A percentile compares a stretch with the other conserved stretches of the same genome.
Conservation (phyloP, 192 early-diverging fungal genomes). For the Dimargaris verticillata region DNA sequence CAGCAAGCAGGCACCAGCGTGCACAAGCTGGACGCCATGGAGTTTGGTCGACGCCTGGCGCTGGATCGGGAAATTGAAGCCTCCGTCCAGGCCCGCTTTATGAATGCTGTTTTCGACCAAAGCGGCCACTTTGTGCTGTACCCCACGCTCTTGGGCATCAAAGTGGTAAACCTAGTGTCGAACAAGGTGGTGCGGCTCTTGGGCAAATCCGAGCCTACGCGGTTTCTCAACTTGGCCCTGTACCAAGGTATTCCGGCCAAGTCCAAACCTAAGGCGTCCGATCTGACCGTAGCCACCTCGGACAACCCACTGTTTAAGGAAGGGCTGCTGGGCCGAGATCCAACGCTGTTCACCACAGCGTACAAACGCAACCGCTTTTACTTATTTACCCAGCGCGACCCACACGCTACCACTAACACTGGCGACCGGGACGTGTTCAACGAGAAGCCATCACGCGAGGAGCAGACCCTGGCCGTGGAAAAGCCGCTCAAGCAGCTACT, state of each 20-base stretch:
- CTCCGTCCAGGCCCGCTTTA: constrained; percentile 37
- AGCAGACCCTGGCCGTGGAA: constrained; percentile 72
- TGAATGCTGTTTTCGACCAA: constrained; percentile 86
- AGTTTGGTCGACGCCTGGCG: constrained; percentile 85
- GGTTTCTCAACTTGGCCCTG: constrained; percentile 77
- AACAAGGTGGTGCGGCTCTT: constrained; percentile 73
- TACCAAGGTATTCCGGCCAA: constrained; percentile 49
- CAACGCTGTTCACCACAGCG: constrained; percentile 80
- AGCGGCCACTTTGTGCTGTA: constrained; percentile 78
- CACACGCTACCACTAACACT: constrained; percentile 35
- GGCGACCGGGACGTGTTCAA: constrained; percentile 87
- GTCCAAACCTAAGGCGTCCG: background rate
- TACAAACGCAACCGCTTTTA: constrained; percentile 88
- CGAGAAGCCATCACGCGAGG: constrained; percentile 90
- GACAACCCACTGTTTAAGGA: constrained; percentile 62
- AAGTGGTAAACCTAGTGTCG: constrained; percentile 71
- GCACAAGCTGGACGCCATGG: constrained; percentile 87
- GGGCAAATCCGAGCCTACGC: constrained; percentile 80
- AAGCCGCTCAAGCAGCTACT: constrained; percentile 41
- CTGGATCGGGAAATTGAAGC: constrained; percentile 76
- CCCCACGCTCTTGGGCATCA: constrained; percentile 88
- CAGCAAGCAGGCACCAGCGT: constrained; percentile 54
- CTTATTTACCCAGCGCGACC: constrained; percentile 78
- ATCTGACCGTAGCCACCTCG: constrained; percentile 63
- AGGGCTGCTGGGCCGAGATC: constrained; percentile 41